These are phyloP conservation scores for Diaporthe helianthi DNA, from an alignment of 2,329 filamentous ascomycete species.

Conservation along the genomic window DNA sequence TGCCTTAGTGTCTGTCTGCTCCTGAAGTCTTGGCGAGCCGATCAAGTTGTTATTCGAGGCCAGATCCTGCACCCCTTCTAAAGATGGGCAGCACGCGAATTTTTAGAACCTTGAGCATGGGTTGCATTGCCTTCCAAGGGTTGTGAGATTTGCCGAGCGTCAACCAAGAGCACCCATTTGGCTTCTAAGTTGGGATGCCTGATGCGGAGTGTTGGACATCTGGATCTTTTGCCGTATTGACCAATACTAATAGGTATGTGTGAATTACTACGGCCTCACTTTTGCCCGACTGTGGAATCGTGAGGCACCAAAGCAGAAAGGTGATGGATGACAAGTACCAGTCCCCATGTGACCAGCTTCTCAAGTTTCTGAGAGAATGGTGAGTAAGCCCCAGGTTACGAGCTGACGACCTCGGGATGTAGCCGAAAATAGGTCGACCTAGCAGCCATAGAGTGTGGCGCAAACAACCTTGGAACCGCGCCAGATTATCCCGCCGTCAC, in stretches of 20 bases:
- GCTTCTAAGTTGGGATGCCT: neutral
- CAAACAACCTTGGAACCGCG: constrained; percentile 18
- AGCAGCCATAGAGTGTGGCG: no score
- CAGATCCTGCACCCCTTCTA: neutral
- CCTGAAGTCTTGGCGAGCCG: neutral
- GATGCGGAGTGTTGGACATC: neutral
- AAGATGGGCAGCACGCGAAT: neutral
- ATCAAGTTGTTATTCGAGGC: neutral
- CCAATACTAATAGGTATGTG: no score
- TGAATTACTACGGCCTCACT: neutral
- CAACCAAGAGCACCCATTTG: no score
- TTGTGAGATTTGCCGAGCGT: no score
- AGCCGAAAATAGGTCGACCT: neutral
- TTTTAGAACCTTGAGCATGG: neutral
- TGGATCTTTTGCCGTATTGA: neutral
- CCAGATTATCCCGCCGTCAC: neutral
- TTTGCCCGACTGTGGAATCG: neutral
- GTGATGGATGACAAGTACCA: neutral
- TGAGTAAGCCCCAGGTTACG: neutral
- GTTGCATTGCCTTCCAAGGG: neutral
- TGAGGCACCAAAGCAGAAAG: neutral
- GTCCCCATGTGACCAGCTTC: neutral
- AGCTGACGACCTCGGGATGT: constrained; percentile 14
- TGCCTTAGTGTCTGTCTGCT: no score
- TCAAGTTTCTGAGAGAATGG: neutral